Percentiles rank a stretch among this genome's conserved stretches.
phyloP scores from a whole-genome alignment of 768 basidiomycete species.

The Lactarius trivialis region DNA sequence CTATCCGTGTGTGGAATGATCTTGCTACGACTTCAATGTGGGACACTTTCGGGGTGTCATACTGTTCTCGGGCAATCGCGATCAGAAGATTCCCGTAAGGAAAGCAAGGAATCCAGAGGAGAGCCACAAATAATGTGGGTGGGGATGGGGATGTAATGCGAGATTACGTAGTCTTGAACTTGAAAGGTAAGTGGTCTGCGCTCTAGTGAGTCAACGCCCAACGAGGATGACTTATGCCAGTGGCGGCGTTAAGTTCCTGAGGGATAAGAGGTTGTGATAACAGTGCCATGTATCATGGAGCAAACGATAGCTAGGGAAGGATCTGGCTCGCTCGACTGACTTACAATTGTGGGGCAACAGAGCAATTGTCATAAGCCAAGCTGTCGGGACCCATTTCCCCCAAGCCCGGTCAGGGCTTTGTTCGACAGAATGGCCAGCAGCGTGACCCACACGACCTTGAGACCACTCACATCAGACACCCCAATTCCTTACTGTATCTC shows the following conservation, averaged over 20 bases:
- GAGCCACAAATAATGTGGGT: not conserved
- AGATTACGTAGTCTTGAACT: not conserved
- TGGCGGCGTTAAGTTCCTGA: not conserved
- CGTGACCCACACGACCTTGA: no score
- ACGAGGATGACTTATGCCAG: not conserved
- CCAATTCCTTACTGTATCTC: not conserved
- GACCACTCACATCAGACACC: no score
- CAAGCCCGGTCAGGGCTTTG: not conserved
- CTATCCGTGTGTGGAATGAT: no score
- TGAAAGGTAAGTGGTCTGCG: slow-evolving; percentile 8
- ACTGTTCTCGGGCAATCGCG: not conserved
- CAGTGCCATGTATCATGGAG: not conserved
- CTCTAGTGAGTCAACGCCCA: not conserved
- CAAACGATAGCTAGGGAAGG: not conserved
- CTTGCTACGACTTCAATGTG: no score
- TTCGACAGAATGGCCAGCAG: no score
- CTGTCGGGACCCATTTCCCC: not conserved
- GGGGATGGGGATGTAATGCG: not conserved
- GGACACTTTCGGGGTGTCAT: not conserved
- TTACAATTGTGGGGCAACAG: not conserved
- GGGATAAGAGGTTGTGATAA: not conserved
- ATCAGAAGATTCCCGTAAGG: not conserved
- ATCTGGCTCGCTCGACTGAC: not conserved
- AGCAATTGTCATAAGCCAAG: not conserved
- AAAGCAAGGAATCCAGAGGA: not conserved